Evolutionary conservation across 2,329 filamentous ascomycete species (phyloP).

Genomic region (Aspergillus phoenicis): DNA sequence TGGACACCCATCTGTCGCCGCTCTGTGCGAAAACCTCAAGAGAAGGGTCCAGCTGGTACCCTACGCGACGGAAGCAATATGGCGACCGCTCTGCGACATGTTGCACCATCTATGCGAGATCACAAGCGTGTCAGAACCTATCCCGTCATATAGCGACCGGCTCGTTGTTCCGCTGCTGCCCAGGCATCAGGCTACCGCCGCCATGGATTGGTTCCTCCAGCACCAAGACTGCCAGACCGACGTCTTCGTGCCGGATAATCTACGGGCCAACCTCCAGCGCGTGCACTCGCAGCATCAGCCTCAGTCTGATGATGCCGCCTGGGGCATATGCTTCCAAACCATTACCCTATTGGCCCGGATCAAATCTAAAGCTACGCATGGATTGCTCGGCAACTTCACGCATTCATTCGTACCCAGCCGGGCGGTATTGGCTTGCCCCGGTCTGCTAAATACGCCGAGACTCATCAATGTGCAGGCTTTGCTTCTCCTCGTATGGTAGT

Average conservation of each 20-base stretch:
- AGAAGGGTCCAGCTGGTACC: neutral
- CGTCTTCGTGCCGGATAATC: neutral
- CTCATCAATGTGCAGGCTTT: constrained; percentile 12
- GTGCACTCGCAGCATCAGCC: constrained; percentile 1
- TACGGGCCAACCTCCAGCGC: constrained; percentile 3
- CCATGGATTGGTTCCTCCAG: constrained; percentile 6
- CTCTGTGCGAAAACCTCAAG: neutral
- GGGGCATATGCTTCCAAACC: constrained; percentile 11
- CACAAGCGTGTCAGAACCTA: neutral
- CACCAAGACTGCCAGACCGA: constrained; percentile 6
- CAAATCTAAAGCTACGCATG: neutral
- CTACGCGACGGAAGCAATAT: neutral
- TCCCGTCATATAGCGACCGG: constrained; percentile 6
- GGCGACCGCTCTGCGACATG: neutral
- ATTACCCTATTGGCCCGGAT: constrained; percentile 6
- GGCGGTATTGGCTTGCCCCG: constrained; percentile 1
- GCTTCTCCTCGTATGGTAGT: constrained; percentile 8
- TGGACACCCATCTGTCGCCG: neutral
- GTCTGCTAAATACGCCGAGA: neutral
- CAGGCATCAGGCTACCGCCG: neutral
- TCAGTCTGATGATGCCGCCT: constrained; percentile 5
- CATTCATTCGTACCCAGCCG: constrained; percentile 9
- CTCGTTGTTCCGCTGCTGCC: constrained; percentile 5
- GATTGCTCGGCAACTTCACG: neutral
- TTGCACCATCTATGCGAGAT: constrained; percentile 4